A percentile compares a stretch with the other conserved stretches of the same genome.
phyloP scores from a whole-genome alignment of 1,284 basidiomycete species.

The Moesziomyces antarcticus region DNA sequence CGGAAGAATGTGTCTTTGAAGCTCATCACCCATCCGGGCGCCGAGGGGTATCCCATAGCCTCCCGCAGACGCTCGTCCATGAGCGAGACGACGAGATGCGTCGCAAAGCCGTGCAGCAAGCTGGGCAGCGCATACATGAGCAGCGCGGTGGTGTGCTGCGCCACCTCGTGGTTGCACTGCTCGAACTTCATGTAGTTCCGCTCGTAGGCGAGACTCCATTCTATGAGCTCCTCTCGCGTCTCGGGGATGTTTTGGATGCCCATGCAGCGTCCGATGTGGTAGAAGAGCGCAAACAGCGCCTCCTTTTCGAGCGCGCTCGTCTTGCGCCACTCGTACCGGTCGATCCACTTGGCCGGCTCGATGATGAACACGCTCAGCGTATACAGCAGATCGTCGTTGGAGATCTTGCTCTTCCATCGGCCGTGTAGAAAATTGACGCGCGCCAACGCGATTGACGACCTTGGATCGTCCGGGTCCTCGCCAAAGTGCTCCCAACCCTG shows the following conservation, averaged over 20 bases:
- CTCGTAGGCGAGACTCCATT: constrained; percentile 46
- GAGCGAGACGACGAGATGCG: constrained; percentile 21
- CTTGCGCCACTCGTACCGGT: constrained; percentile 35
- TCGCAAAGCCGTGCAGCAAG: constrained; percentile 24
- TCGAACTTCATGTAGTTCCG: constrained; percentile 27
- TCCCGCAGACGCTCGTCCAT: constrained; percentile 38
- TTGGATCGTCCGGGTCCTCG: constrained; percentile 38
- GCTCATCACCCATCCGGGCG: constrained; percentile 14
- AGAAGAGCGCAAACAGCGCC: constrained; percentile 42
- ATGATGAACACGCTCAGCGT: constrained; percentile 45
- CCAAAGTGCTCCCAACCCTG: constrained; percentile 26
- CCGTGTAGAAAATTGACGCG: constrained; percentile 46
- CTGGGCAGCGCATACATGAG: constrained; percentile 27
- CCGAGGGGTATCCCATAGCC: constrained; percentile 28
- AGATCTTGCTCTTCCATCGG: constrained; percentile 40
- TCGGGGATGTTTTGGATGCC: constrained; percentile 40
- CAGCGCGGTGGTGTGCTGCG: constrained; percentile 40
- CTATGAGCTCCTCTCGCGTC: constrained; percentile 16
- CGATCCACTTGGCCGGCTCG: constrained; percentile 44
- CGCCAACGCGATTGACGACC: constrained; percentile 40
- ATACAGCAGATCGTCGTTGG: constrained; percentile 50
- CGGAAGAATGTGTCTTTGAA: constrained; percentile 25
- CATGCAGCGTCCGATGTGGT: constrained; percentile 47
- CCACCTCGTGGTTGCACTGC: constrained; percentile 35
- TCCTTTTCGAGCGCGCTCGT: constrained; percentile 37